Conservation (phyloP, 768 basidiomycete species). For the Hydnum rufescens region DNA sequence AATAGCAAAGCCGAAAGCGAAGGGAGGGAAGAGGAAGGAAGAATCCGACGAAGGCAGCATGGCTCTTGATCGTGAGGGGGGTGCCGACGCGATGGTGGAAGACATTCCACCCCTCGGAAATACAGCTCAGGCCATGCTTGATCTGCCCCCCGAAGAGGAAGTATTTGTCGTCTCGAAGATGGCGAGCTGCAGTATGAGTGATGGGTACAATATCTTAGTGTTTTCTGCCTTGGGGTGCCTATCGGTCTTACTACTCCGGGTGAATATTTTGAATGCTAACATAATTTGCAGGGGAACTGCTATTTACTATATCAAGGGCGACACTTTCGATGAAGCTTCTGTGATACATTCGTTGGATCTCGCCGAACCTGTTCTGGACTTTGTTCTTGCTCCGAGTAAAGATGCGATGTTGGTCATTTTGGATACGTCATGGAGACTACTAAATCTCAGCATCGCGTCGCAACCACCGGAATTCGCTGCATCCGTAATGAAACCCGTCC, state of each 20-base stretch:
- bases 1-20: constrained; percentile 11
- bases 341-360: constrained; percentile 28
- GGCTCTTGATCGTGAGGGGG: constrained; percentile 13
- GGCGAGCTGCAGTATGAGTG: constrained; percentile 23
- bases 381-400: constrained; percentile 20
- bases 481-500: background rate
- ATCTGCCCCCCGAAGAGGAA: constrained; percentile 7
- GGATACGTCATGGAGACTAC: constrained; percentile 28
- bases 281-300: constrained; percentile 36
- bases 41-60: constrained; percentile 12
- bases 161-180: constrained; percentile 42
- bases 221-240: constrained; percentile 61
- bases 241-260: background rate
- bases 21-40: constrained; percentile 11
- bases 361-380: constrained; percentile 39
- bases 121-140: constrained; percentile 5
- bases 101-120: constrained; percentile 4
- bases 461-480: constrained; percentile 12
- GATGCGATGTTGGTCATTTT: constrained; percentile 28
- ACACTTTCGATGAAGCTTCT: constrained; percentile 8
- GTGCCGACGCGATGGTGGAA: constrained; percentile 19
- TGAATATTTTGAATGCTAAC: background rate
- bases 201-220: constrained; percentile 26
- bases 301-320: constrained; percentile 32
- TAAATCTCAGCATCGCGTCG: constrained; percentile 15